Base-by-base conservation (phyloP, 208 protist genomes). In the Kentomonas sorsogonicus region DNA sequence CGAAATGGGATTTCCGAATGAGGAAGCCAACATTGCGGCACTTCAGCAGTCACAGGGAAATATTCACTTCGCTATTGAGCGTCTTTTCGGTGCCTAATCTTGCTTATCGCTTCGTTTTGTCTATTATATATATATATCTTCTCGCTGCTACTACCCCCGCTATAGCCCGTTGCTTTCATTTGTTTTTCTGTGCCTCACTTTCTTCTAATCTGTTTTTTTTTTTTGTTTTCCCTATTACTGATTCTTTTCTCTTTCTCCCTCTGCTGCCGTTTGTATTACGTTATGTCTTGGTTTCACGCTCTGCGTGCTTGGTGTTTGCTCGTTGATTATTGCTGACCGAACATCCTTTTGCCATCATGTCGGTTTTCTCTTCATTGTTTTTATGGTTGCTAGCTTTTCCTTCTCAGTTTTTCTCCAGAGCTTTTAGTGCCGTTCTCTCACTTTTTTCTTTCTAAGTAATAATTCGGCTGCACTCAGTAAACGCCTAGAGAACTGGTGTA, bases 1-100 rank as follows among this genome's bases (percentile, higher is more conserved):
- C 11, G 88, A 93, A 20, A 96, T 96, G 91, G 91, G 91, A 16
- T 96, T 96, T 69, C 86, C 91, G 11, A 95, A 94, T 48, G 91
- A 96, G 46, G 84, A 94, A 6, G 91, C 91, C 0, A 96, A 96
- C 60, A 75, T 96, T 60, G 83, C 85, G 16, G 87, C 86, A 4
- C 72, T 96, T 36, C 88, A 95, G 45, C 84, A 93, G 60, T 65
- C 82, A 20, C 81, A 93, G 40, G 91, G 91, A 0, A 96, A 93
- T 62, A 31, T 96, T 26, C 69, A 72, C 10, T 93, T 96, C 65
- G 91, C 91, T 7, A 86, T 96, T 45, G 87, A 94, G 55, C 77
- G 88, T 43, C 65, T 96, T 29, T 69, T 96, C 29, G 85, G 80
- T 54, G 54, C 72, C 10, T 89, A 66, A 50, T 58, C 48, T 50